phyloP scores from a whole-genome alignment of 2,329 filamentous ascomycete species.

The Epichloe hybrida region DNA sequence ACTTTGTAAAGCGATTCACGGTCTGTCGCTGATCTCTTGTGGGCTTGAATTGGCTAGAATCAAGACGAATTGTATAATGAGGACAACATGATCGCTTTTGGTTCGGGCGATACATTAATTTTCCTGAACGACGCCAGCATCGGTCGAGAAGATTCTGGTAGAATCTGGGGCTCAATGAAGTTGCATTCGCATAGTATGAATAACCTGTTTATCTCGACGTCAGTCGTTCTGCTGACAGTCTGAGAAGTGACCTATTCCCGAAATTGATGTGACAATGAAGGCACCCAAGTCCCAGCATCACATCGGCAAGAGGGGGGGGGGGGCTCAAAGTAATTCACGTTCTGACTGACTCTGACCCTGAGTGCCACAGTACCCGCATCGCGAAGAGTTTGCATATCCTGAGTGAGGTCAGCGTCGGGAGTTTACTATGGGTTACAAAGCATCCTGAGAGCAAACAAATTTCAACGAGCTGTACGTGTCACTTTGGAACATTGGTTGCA shows the following conservation, averaged over 20 bases:
- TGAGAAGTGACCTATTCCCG: neutral
- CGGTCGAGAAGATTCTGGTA: constrained; percentile 63
- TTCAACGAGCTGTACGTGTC: neutral
- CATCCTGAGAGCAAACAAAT: neutral
- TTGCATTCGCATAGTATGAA: constrained; percentile 56
- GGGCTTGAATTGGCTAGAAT: constrained; percentile 50
- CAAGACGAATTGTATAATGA: constrained; percentile 72
- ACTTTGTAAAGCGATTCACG: constrained; percentile 62
- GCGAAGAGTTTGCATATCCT: constrained; percentile 40
- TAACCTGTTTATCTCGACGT: constrained; percentile 37
- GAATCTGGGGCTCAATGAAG: constrained; percentile 46
- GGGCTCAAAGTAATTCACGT: constrained; percentile 18
- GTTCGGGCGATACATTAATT: constrained; percentile 64
- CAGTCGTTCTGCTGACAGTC: constrained; percentile 14
- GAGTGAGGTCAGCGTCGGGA: neutral
- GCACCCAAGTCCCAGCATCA: neutral
- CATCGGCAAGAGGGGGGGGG: neutral
- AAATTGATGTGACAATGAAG: neutral
- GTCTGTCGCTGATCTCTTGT: constrained; percentile 61
- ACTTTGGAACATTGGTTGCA: neutral
- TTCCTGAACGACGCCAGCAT: constrained; percentile 64
- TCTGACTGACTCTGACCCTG: constrained; percentile 36
- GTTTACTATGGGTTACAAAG: constrained; percentile 5
- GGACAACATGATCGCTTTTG: constrained; percentile 75
- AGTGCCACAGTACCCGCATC: constrained; percentile 39